These are phyloP conservation scores for Bipolaris victoriae DNA, from an alignment of 2,329 filamentous ascomycete genomes.

Conservation along the genomic window DNA sequence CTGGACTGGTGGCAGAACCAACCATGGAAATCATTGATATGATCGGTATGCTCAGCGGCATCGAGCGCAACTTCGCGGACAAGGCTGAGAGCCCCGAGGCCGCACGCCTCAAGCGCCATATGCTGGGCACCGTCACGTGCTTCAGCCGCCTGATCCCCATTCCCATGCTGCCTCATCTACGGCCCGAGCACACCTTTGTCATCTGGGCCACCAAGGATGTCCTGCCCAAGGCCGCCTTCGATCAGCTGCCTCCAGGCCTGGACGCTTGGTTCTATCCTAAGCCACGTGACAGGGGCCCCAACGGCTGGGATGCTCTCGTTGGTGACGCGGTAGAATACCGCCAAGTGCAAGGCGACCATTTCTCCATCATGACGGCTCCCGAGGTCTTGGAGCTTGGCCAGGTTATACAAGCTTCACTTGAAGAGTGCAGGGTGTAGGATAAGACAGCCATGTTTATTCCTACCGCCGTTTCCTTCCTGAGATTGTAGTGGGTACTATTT, in stretches of 20 bases:
- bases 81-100: constrained; percentile 2
- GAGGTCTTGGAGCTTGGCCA: neutral
- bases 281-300: constrained; percentile 1
- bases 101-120: constrained; percentile 1
- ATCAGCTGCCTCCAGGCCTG: neutral
- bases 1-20: neutral
- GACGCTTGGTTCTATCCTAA: constrained; percentile 3
- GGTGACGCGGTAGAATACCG: neutral
- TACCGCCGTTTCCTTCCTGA: neutral
- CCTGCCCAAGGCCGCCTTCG: neutral
- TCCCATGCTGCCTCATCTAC: constrained; percentile 2
- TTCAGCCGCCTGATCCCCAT: constrained; percentile 1
- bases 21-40: constrained; percentile 4
- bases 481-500: neutral
- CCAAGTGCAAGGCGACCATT: constrained; percentile 3
- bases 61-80: constrained; percentile 4
- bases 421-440: neutral
- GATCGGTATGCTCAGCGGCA: constrained; percentile 2
- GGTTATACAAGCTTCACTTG: neutral
- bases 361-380: neutral
- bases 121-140: constrained; percentile 3
- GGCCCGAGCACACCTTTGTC: constrained; percentile 6
- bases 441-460: neutral
- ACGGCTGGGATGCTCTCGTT: constrained; percentile 5
- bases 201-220: constrained; percentile 3